Evolutionary conservation across 495 filamentous ascomycete genomes (phyloP).

Genomic region (Neurospora sp.): DNA sequence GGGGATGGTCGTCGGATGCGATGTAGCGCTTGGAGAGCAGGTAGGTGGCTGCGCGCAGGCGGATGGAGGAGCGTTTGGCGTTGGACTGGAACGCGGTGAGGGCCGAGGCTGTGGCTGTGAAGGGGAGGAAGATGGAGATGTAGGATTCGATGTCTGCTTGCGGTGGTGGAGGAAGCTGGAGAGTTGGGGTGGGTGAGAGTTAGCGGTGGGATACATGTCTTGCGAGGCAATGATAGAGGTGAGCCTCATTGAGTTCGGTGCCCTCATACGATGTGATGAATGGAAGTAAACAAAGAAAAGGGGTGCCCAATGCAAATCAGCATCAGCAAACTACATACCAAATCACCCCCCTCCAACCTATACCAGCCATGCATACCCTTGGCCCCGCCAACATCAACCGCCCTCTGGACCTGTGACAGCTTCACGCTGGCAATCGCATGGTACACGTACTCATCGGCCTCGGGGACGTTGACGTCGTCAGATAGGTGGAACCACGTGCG

Average conservation of each 20-base stretch:
- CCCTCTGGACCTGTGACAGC: constrained; percentile 43
- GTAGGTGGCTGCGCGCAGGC: constrained; percentile 37
- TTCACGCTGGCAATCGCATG: constrained; percentile 41
- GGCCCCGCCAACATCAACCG: constrained; percentile 32
- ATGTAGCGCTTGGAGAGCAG: constrained; percentile 34
- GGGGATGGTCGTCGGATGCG: constrained; percentile 14
- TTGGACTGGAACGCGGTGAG: constrained; percentile 45
- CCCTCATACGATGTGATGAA: background rate
- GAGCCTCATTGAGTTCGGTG: background rate
- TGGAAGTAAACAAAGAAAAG: background rate
- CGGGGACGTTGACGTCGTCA: constrained; percentile 1
- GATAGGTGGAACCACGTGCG: constrained; percentile 40
- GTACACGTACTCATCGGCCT: constrained; percentile 44
- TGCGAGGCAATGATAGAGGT: background rate
- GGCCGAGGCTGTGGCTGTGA: constrained; percentile 37
- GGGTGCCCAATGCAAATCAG: background rate
- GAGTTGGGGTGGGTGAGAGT: constrained; percentile 3
- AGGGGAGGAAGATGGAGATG: constrained; percentile 45
- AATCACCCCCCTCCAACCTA: constrained; percentile 22
- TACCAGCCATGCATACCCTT: constrained; percentile 36
- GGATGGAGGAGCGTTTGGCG: constrained; percentile 47
- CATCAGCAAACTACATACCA: constrained; percentile 7
- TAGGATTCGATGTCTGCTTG: constrained; percentile 44
- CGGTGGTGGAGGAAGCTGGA: constrained; percentile 33
- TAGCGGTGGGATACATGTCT: background rate